Evolutionary conservation across 164 flowering plant genomes (phyloP), one percentile per base, ranked within the genome.

Genomic region (Annona cherimola): DNA sequence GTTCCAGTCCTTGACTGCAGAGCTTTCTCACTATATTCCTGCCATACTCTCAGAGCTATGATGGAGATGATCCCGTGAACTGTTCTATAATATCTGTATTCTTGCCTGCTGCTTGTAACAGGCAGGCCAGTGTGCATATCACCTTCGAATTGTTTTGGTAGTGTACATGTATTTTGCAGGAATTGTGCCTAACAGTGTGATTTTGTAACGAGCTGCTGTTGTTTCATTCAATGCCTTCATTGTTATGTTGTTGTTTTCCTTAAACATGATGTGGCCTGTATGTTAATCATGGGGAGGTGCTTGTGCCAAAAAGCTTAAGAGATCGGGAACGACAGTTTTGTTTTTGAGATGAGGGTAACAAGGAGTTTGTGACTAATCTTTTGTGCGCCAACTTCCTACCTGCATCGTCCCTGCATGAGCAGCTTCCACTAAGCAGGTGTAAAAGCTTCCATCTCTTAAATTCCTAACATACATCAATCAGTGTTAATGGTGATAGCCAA

Each of bases 1-100:
- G 35, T 96, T 93, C 72, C 99, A 96, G 78, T 93, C 99, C 12
- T 91, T 96, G 9, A 93, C 99, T 45, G 98, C 99, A 0, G 99
- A 96, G 83, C 79, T 91, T 42, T 96, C 98, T 41, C 99, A 96
- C 77, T 96, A 93, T 81, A 96, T 96, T 63, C 99, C 99, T 5
- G 99, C 99, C 68, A 93, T 95, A 76, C 93, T 93, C 16, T 93
- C 99, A 0, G 99, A 95, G 78, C 94, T 95, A 18, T 91, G 77
- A 84, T 5, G 43, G 42, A 9, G 14, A n/a, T 11, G 54, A 39
- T 80, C 46, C 14, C 45, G n/a, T 71, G 45, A 42, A 46, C 43
- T 74, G 76, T 74, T 42, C 68, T 57, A 68, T 62, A 44, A 18
- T 18, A 6, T 44, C 66, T 61, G 42, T 71, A 59, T 69, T 55